phyloP scores from a whole-genome alignment of 2,329 filamentous ascomycete genomes.

The Claviceps monticola region DNA sequence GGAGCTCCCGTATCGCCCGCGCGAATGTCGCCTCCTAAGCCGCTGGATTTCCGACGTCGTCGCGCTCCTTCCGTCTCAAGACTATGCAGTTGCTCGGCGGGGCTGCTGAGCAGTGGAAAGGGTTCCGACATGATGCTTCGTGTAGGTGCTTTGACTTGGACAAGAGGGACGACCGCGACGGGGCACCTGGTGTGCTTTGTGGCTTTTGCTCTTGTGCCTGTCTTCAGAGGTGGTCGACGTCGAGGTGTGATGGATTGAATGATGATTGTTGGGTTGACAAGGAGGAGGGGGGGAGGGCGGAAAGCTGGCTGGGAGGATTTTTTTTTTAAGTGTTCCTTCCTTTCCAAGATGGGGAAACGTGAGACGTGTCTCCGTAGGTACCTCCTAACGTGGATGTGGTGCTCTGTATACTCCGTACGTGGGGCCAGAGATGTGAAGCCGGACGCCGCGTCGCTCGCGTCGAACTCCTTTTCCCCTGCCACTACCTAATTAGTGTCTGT shows the following conservation, averaged over 20 bases:
- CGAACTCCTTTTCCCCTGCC: no score
- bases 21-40: conserved; percentile 36
- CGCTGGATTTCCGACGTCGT: conserved; percentile 42
- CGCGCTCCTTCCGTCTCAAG: conserved; percentile 25
- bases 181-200: background rate
- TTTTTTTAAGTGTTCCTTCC: background rate
- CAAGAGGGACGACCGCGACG: background rate
- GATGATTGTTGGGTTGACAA: background rate
- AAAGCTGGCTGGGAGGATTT: background rate
- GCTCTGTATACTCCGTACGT: no score
- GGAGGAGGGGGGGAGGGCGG: background rate
- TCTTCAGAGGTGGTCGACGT: background rate
- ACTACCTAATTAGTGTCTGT: no score
- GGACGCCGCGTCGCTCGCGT: no score
- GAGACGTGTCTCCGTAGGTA: no score
- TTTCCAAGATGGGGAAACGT: background rate
- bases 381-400: no score
- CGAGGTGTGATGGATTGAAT: background rate
- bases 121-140: conserved; percentile 33
- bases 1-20: conserved; percentile 43
- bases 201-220: background rate
- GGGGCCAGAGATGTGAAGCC: no score
- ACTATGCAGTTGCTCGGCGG: conserved; percentile 34
- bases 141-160: background rate
- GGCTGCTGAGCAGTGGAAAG: conserved; percentile 39